Evolutionary conservation across 495 filamentous ascomycete genomes (phyloP), one percentile per base, ranked within the genome.

Genomic region (Parathielavia hyrcaniae): DNA sequence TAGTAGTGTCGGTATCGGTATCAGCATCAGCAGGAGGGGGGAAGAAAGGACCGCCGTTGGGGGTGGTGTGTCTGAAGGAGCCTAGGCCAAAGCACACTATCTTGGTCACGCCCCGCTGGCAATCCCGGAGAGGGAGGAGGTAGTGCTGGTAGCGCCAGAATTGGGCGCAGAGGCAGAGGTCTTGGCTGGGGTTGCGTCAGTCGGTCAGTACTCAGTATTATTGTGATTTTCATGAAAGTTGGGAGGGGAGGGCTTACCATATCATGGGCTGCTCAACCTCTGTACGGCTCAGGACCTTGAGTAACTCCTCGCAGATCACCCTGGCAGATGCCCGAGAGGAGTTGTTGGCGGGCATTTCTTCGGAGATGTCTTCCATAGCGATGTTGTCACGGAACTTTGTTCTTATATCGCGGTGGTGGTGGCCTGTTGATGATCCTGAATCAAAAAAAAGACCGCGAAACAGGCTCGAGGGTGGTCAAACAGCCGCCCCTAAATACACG

Each of bases 81-180:
- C 60, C 60, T 5, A 60, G 38, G 34, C 35, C 48, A 13, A 59
- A 45, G 46, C 60, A 62, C 13, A 62, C 45, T 0, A 62, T 54
- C 26, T 59, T 59, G 10, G 50, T 59, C 38, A 62, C 32, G 36
- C 60, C 57, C 57, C 60, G n/a, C n/a, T n/a, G n/a, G n/a, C n/a
- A 60, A 1, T 41, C 20, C 45, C 50, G 60, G 10, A 13, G 17
- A 3, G 57, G 60, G 7, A 59, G 44, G 32, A 60, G 17, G 16
- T 52, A 55, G 35, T 59, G 60, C 4, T 54, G 45, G 26, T 50
- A 50, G 4, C 57, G 49, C 26, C 23, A 44, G 35, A 60, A 44
- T 6, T 60, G 58, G 11, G 16, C n/a, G 22, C 58, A 60, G 11
- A 39, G 14, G 26, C 58, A 60, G 16, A 55, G 41, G 13, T 39